These are phyloP conservation scores for Hypoxylon fragiforme DNA, from an alignment of 495 filamentous ascomycete species.

Conservation along the genomic window DNA sequence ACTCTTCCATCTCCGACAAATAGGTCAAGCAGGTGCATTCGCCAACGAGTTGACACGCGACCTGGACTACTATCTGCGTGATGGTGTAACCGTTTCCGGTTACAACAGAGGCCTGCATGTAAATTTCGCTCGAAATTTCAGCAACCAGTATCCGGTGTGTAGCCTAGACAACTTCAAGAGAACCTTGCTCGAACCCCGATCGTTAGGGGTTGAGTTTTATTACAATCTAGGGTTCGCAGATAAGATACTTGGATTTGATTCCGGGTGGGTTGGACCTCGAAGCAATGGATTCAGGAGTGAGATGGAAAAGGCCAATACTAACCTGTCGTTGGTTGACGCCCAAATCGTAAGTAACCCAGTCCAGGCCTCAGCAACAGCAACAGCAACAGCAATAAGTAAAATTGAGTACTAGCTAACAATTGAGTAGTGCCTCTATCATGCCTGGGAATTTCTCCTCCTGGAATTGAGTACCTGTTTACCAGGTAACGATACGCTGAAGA, in stretches of 20 bases:
- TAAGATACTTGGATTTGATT: constrained; percentile 72
- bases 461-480: constrained; percentile 76
- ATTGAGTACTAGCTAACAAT: constrained; percentile 38
- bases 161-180: constrained; percentile 75
- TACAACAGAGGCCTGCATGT: constrained; percentile 87
- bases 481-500: constrained; percentile 60
- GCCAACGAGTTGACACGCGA: constrained; percentile 69
- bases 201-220: constrained; percentile 74
- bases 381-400: no score
- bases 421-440: constrained; percentile 70
- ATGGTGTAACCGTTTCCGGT: constrained; percentile 69
- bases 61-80: constrained; percentile 73
- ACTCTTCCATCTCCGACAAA: constrained; percentile 76
- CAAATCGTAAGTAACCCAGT: constrained; percentile 74
- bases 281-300: constrained; percentile 76
- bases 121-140: constrained; percentile 83
- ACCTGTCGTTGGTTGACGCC: constrained; percentile 86
- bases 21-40: constrained; percentile 62
- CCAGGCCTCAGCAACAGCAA: no score
- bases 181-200: constrained; percentile 61
- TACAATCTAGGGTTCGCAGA: constrained; percentile 77
- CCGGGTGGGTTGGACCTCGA: constrained; percentile 68
- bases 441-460: constrained; percentile 86
- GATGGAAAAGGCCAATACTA: constrained; percentile 82
- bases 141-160: constrained; percentile 70